Percentiles rank a stretch among this genome's conserved stretches.
These are phyloP conservation scores for Cocos nucifera DNA, from an alignment of 176 grass and related monocot genomes.

Conservation along the genomic window DNA sequence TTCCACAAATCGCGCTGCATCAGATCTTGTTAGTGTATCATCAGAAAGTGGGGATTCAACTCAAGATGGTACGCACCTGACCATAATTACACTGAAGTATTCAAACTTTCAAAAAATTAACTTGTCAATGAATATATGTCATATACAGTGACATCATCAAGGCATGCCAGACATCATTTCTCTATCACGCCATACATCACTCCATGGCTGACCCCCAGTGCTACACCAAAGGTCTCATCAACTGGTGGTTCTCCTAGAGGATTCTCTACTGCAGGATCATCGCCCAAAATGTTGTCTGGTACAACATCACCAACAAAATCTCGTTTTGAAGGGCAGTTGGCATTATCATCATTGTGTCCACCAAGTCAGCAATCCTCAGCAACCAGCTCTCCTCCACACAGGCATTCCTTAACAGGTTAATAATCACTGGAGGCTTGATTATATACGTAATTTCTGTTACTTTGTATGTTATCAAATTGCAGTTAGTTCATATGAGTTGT, in stretches of 20 bases:
- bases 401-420: slow-evolving; percentile 49
- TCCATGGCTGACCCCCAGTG: slow-evolving; percentile 27
- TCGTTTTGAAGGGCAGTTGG: slow-evolving; percentile 24
- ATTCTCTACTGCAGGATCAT: slow-evolving; percentile 50
- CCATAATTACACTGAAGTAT: background rate
- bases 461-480: background rate
- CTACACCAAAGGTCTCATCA: slow-evolving; percentile 41
- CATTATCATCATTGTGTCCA: slow-evolving; percentile 48
- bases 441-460: slow-evolving; percentile 1
- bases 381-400: slow-evolving; percentile 55
- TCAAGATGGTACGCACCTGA: slow-evolving; percentile 39
- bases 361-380: slow-evolving; percentile 73
- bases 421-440: background rate
- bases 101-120: background rate
- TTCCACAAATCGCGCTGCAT: slow-evolving; percentile 33
- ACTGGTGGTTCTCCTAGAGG: slow-evolving; percentile 40
- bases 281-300: slow-evolving; percentile 64
- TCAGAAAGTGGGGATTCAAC: slow-evolving; percentile 28
- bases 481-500: slow-evolving; percentile 5
- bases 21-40: slow-evolving; percentile 38
- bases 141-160: slow-evolving; percentile 24
- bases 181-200: slow-evolving; percentile 53
- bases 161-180: slow-evolving; percentile 48
- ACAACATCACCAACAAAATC: slow-evolving; percentile 57
- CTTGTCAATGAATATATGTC: background rate